phyloP scores from a whole-genome alignment of 73 alveolate species.

The Tetrahymena borealis region DNA sequence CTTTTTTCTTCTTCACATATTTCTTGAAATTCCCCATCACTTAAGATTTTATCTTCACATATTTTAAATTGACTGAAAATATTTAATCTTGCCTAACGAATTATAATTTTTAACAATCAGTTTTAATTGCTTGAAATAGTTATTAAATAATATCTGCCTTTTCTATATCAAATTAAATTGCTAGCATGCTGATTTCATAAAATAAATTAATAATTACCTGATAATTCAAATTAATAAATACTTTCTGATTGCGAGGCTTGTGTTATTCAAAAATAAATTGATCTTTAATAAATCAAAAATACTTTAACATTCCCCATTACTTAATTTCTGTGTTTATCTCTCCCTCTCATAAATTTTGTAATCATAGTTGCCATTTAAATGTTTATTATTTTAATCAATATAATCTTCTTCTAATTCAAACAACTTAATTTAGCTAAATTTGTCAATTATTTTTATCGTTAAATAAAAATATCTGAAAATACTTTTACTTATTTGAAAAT shows the following conservation, averaged over 20 bases:
- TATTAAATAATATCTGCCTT: too few species aligned
- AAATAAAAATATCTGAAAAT: not conserved
- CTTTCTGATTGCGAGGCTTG: not conserved
- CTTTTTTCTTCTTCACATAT: not conserved
- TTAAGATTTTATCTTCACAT: not conserved
- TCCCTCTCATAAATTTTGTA: too few species aligned
- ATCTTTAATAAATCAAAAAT: not conserved
- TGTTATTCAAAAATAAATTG: not conserved
- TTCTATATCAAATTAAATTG: not conserved
- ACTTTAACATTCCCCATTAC: not conserved
- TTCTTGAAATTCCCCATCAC: not conserved
- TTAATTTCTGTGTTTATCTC: too few species aligned
- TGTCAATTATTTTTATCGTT: not conserved
- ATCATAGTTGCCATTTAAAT: too few species aligned
- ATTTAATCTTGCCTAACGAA: too few species aligned
- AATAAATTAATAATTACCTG: too few species aligned
- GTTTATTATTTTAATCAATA: too few species aligned
- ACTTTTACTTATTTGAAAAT: not conserved
- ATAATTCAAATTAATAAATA: not conserved
- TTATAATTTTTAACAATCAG: too few species aligned
- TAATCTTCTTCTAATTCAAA: not conserved
- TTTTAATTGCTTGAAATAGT: too few species aligned
- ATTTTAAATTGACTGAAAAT: not conserved
- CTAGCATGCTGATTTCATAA: not conserved
- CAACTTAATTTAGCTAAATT: not conserved